These are phyloP conservation scores for Pezicula neosporulosa DNA, from an alignment of 2,329 filamentous ascomycete species.

Conservation along the genomic window DNA sequence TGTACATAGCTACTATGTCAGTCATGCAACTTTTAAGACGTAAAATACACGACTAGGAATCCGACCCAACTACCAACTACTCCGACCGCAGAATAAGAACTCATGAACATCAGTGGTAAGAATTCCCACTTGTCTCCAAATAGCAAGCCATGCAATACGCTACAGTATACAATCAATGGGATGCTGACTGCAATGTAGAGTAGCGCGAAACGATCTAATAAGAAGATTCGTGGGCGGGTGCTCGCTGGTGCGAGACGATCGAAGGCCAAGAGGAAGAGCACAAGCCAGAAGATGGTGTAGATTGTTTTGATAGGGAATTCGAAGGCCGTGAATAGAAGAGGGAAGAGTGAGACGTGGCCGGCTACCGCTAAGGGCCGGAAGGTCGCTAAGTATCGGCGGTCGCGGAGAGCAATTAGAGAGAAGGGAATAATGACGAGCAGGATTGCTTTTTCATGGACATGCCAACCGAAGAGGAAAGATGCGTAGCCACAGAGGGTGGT, in stretches of 20 bases:
- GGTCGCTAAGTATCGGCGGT: slow-evolving; percentile 84
- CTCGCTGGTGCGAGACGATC: slow-evolving; percentile 85
- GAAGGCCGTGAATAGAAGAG: slow-evolving; percentile 83
- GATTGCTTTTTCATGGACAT: slow-evolving; percentile 97
- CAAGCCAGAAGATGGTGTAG: slow-evolving; percentile 90
- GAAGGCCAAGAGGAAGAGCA: slow-evolving; percentile 81
- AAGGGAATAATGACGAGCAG: slow-evolving; percentile 93
- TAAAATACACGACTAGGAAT: slow-evolving; percentile 89
- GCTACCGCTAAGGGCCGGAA: slow-evolving; percentile 91
- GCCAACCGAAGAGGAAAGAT: slow-evolving; percentile 97
- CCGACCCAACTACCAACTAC: slow-evolving; percentile 94
- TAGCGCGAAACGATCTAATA: slow-evolving; percentile 86
- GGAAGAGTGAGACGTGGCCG: slow-evolving; percentile 93
- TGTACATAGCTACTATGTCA: no score
- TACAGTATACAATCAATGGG: slow-evolving; percentile 85
- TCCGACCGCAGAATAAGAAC: slow-evolving; percentile 90
- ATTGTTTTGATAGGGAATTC: slow-evolving; percentile 93
- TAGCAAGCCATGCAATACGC: slow-evolving; percentile 74
- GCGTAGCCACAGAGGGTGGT: slow-evolving; percentile 93
- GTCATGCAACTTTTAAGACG: slow-evolving; percentile 11
- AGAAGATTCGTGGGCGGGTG: slow-evolving; percentile 74
- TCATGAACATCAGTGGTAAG: slow-evolving; percentile 94
- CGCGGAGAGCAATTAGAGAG: slow-evolving; percentile 84
- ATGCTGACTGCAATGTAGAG: slow-evolving; percentile 88
- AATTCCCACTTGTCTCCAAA: slow-evolving; percentile 87